Percentiles rank a stretch among this genome's conserved stretches.
Evolutionary conservation across 139 green algal species (phyloP).

Genomic region (Volvox reticuliferus): DNA sequence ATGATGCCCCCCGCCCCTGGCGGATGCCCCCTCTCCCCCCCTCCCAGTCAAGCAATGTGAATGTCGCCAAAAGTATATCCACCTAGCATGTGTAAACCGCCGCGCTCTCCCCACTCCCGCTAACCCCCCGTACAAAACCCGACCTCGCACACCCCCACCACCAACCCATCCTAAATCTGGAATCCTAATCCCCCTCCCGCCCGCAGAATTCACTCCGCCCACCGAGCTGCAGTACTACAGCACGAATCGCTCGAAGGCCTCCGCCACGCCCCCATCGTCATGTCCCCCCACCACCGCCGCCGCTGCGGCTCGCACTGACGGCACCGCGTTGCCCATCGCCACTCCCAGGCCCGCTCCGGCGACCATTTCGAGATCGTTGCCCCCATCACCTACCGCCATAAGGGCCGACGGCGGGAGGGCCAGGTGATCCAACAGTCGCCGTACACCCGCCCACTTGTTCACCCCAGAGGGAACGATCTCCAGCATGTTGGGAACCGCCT

Average conservation of each 20-base stretch:
- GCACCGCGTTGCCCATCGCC: slow-evolving; percentile 96
- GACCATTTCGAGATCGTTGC: slow-evolving; percentile 93
- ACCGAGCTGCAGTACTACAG: slow-evolving; percentile 64
- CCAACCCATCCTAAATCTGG: no score
- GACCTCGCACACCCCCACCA: no score
- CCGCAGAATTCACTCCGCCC: not conserved
- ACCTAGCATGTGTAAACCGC: no score
- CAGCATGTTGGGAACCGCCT: slow-evolving; percentile 95
- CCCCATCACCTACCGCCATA: slow-evolving; percentile 94
- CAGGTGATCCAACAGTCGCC: slow-evolving; percentile 71
- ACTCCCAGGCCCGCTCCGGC: slow-evolving; percentile 83
- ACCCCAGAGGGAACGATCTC: slow-evolving; percentile 92
- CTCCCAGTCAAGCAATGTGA: no score
- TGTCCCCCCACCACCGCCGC: slow-evolving; percentile 80
- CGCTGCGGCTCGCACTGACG: slow-evolving; percentile 73
- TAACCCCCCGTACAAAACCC: no score
- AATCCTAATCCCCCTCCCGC: no score
- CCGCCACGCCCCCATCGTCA: slow-evolving; percentile 90
- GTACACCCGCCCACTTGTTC: slow-evolving; percentile 86
- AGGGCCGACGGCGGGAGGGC: slow-evolving; percentile 57
- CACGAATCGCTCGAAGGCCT: slow-evolving; percentile 93
- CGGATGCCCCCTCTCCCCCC: no score
- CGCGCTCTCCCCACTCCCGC: no score
- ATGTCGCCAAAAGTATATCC: no score
- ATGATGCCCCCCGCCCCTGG: no score